Base-by-base conservation (phyloP, 176 grass and related monocot genomes). In the Oropetium thomaeum region DNA sequence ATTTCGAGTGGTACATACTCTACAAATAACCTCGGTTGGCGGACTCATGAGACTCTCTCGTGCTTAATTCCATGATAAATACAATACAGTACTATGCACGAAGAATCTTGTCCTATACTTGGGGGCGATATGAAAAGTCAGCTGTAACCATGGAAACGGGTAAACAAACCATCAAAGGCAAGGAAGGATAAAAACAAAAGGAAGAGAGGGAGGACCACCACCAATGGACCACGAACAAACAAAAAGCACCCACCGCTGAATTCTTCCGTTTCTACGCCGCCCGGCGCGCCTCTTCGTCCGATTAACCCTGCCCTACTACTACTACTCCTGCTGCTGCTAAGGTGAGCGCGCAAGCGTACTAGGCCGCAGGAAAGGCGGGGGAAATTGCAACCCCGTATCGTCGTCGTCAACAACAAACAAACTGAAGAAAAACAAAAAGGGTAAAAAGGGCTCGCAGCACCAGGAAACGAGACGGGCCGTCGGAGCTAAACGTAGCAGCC, bases 51-150 rank as follows among this genome's bases (percentile, higher is more conserved):
- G 53, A 57, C 52, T 69, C 78, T 44, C 10, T 26, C 16, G 37
- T 31, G 77, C 45, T 55, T 29, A 66, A 76, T 64, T 57, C 34
- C 54, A 33, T n/a, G 37, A 64, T n/a, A n/a, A n/a, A n/a, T n/a
- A n/a, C n/a, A n/a, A n/a, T n/a, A n/a, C n/a, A n/a, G n/a, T n/a
- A n/a, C 52, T 53, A n/a, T 10, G 57, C 62, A 71, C 70, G 73
- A 75, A 47, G 25, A 71, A 82, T 42, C 29, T 38, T 32, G 67
- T 47, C 78, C 45, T 79, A 62, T 10, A 62, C 69, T 10, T 19
- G 8, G 67, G 67, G 33, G 62, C 69, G 58, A 74, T 69, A 70
- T 69, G 11, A 72, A 39, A 83, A 43, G 22, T 0, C n/a, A n/a
- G n/a, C n/a, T 23, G 13, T 64, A 55, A 55, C 45, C 28, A 16